Percentiles rank a stretch among this genome's conserved stretches.
phyloP scores from a whole-genome alignment of 176 grass and related monocot genomes.

The Cenchrus americanus region DNA sequence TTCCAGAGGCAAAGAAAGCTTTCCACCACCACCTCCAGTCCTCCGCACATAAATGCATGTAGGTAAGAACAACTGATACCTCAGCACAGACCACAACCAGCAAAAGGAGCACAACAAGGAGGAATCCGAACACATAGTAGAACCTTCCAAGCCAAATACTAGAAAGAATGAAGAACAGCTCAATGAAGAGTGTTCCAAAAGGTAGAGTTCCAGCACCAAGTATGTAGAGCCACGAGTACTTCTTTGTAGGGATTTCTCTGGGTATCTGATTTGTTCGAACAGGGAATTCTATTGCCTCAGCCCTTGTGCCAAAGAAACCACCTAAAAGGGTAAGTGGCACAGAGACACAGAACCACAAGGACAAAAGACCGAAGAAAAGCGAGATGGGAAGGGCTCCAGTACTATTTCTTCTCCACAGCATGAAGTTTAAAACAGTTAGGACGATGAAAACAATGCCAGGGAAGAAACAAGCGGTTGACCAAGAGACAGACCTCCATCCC shows the following conservation, averaged over 20 bases:
- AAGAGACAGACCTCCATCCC: slow-evolving; percentile 86
- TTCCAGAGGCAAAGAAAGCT: slow-evolving; percentile 82
- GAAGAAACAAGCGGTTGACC: slow-evolving; percentile 90
- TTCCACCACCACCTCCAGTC: slow-evolving; percentile 98
- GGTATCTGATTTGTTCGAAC: slow-evolving; percentile 91
- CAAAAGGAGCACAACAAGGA: slow-evolving; percentile 78
- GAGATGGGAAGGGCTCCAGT: slow-evolving; percentile 86
- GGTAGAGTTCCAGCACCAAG: slow-evolving; percentile 84
- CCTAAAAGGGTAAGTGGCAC: slow-evolving; percentile 88
- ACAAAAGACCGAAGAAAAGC: slow-evolving; percentile 76
- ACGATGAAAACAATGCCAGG: slow-evolving; percentile 76
- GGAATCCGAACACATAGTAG: slow-evolving; percentile 91
- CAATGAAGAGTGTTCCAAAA: slow-evolving; percentile 90
- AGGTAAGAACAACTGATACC: slow-evolving; percentile 89
- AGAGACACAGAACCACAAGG: slow-evolving; percentile 91
- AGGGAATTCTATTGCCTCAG: slow-evolving; percentile 70
- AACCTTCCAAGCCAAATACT: slow-evolving; percentile 93
- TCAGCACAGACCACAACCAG: slow-evolving; percentile 85
- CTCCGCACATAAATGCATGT: slow-evolving; percentile 89
- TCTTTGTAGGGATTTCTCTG: slow-evolving; percentile 76
- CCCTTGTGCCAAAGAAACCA: slow-evolving; percentile 78
- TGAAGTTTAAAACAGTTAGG: slow-evolving; percentile 78
- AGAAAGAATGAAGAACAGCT: slow-evolving; percentile 89
- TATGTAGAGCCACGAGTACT: slow-evolving; percentile 85
- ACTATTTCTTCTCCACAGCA: slow-evolving; percentile 82